Conservation (phyloP, 495 filamentous ascomycete species). For the Hypoxylon lienhwacheense region DNA sequence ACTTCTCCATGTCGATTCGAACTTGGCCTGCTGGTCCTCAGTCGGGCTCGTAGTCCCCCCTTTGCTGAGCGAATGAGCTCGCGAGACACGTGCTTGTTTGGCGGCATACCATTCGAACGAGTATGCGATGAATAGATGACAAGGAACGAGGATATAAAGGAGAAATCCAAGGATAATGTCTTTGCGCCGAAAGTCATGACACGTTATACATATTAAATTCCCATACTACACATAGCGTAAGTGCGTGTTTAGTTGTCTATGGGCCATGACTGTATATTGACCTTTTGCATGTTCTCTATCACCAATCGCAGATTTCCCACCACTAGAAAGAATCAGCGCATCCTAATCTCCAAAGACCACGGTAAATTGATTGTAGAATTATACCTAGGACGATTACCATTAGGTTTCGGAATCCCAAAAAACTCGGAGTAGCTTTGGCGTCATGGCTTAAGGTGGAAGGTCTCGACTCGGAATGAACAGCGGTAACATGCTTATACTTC, state of each 20-base stretch:
- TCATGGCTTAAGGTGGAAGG: conserved; percentile 88
- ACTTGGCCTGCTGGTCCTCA: conserved; percentile 59
- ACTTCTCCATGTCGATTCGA: conserved; percentile 73
- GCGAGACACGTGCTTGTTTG: conserved; percentile 66
- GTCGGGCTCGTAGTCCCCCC: conserved; percentile 53
- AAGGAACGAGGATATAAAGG: conserved; percentile 83
- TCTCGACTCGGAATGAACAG: conserved; percentile 69
- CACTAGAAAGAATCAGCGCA: conserved; percentile 52
- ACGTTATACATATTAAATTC: conserved; percentile 87
- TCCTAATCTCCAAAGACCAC: background rate
- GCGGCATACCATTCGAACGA: conserved; percentile 83
- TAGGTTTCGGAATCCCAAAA: conserved; percentile 90
- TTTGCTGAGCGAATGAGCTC: conserved; percentile 63
- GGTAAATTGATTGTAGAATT: conserved; percentile 14
- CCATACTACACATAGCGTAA: conserved; percentile 66
- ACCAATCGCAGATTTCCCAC: conserved; percentile 91
- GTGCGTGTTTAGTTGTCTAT: conserved; percentile 11
- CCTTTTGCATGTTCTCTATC: conserved; percentile 97
- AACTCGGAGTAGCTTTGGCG: conserved; percentile 70
- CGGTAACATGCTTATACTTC: conserved; percentile 86
- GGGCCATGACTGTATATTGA: conserved; percentile 40
- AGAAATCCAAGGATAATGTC: conserved; percentile 75
- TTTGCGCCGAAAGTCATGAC: conserved; percentile 80
- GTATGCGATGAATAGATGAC: conserved; percentile 86
- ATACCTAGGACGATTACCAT: conserved; percentile 92